Base-by-base conservation (phyloP, 2,329 filamentous ascomycete genomes). In the Arthrobotrys pseudoclavata region DNA sequence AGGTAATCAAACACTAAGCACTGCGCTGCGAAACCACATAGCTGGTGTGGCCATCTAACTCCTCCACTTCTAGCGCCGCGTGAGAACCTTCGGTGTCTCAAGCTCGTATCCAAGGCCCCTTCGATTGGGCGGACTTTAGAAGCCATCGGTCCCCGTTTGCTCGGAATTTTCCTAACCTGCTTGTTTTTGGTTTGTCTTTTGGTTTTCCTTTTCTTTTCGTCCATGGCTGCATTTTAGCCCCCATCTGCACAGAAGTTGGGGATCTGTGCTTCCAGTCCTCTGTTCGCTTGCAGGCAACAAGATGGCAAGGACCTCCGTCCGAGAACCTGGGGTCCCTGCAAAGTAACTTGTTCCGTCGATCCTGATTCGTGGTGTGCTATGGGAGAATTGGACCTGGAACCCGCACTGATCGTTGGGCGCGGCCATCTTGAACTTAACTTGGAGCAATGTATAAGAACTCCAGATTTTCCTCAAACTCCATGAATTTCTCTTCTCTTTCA, bases 71-170 rank as follows among this genome's bases (percentile, higher is more conserved):
- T 71, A 71, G 68, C 68, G 61, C 60, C 50, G 50, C 61, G 50
- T 66, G 67, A 66, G 42, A 47, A 47, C 52, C 20, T 55, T 34
- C n/a, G 7, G 6, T 76, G 72, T 76, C 72, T 69, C 60, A 69
- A 52, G 24, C 66, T 76, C 72, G 72, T 76, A 76, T 76, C 64
- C 50, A 60, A 70, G 66, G 31, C 34, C n/a, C 31, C 66, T 76
- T 76, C 71, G 60, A 76, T 76, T 76, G 72, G 72, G 66, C 72
- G 72, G 72, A 76, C 66, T 76, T 76, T 69, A 50, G 60, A 69
- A 60, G 31, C 57, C 72, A 68, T 48, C 40, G 45, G 66, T 61
- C 64, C 64, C 72, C 72, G 72, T 69, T 64, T 62, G 64, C 61
- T 70, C 72, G 72, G 72, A 76, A 76, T 76, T 76, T 69, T 70